phyloP scores from a whole-genome alignment of 352 stramenopile species.

The Pythium pyrilobum region DNA sequence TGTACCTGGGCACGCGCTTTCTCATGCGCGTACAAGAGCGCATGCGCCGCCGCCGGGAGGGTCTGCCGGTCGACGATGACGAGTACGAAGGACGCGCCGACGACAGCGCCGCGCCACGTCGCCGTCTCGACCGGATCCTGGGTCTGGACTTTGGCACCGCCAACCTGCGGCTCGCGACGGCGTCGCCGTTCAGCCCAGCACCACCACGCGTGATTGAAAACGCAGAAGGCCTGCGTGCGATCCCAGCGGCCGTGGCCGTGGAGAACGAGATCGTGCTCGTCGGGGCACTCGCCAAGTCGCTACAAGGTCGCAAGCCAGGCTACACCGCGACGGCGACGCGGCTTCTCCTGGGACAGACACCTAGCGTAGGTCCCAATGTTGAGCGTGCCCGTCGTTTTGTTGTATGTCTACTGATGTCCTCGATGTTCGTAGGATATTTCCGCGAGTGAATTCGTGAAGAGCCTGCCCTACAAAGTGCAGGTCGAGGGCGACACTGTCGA shows the following conservation, averaged over 20 bases:
- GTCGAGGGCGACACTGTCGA: constrained; percentile 18
- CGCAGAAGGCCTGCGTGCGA: constrained; percentile 44
- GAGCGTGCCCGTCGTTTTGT: not conserved
- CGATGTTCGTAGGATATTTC: constrained; percentile 11
- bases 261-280: constrained; percentile 54
- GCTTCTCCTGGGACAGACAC: constrained; percentile 31
- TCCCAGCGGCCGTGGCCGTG: constrained; percentile 49
- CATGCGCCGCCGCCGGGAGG: constrained; percentile 33
- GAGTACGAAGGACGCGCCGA: not conserved
- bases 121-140: constrained; percentile 30
- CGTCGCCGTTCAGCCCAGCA: constrained; percentile 20
- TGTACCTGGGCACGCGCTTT: constrained; percentile 56
- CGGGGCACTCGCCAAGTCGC: constrained; percentile 36
- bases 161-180: constrained; percentile 43
- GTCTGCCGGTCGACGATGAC: constrained; percentile 37
- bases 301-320: constrained; percentile 49
- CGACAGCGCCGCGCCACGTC: not conserved
- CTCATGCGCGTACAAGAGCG: constrained; percentile 54
- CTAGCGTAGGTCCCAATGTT: constrained; percentile 6
- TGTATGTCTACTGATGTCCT: not conserved
- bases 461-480: constrained; percentile 36
- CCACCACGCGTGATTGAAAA: constrained; percentile 47
- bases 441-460: constrained; percentile 28
- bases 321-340: constrained; percentile 51
- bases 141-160: constrained; percentile 51